phyloP scores from a whole-genome alignment of 495 filamentous ascomycete species.

The Entonaema liquescens region DNA sequence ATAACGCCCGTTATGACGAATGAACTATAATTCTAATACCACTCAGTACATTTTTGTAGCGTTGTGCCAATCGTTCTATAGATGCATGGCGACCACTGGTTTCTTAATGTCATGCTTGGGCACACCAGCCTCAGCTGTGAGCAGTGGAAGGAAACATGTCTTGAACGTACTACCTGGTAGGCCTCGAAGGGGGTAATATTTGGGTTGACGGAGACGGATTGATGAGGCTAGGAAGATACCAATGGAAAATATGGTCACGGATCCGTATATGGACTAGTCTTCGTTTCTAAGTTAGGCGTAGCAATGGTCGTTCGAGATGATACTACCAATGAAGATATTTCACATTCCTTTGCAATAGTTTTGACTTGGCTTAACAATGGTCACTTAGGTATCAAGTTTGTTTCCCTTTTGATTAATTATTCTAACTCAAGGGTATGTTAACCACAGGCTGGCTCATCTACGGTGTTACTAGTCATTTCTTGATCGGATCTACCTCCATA shows the following conservation, averaged over 20 bases:
- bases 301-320: constrained; percentile 1
- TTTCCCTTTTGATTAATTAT: neutral
- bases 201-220: constrained; percentile 10
- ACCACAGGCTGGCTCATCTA: constrained; percentile 51
- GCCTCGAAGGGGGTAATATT: neutral
- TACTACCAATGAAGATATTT: constrained; percentile 10
- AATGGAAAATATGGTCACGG: constrained; percentile 13
- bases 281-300: neutral
- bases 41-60: constrained; percentile 32
- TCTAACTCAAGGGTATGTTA: neutral
- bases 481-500: constrained; percentile 59
- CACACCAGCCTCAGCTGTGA: constrained; percentile 12
- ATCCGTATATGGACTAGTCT: constrained; percentile 5
- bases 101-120: constrained; percentile 2
- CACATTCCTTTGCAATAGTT: constrained; percentile 8
- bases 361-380: neutral
- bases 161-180: constrained; percentile 1
- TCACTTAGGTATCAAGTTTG: neutral
- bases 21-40: constrained; percentile 37
- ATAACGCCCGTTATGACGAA: constrained; percentile 31
- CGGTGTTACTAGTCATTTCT: constrained; percentile 11
- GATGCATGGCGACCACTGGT: constrained; percentile 5
- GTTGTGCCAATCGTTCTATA: constrained; percentile 25
- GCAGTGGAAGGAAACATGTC: neutral
- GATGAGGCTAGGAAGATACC: constrained; percentile 13